Evolutionary conservation across 2,329 filamentous ascomycete species (phyloP).

Genomic region (Aspergillus terreus): DNA sequence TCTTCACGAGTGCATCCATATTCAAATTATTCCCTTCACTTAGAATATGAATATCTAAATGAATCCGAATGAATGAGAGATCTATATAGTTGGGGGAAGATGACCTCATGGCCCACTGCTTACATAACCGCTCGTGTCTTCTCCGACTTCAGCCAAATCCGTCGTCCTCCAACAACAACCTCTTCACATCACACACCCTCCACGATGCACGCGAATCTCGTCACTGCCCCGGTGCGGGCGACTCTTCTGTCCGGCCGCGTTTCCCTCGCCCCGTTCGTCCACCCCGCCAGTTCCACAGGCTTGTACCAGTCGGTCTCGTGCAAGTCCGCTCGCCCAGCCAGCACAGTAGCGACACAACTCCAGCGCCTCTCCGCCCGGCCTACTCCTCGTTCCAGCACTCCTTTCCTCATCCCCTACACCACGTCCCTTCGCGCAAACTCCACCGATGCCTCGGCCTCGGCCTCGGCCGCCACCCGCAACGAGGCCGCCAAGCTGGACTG

Average conservation of each 20-base stretch:
- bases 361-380: conserved; percentile 3
- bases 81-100: neutral
- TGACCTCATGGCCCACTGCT: conserved; percentile 6
- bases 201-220: conserved; percentile 24
- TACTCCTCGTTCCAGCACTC: conserved; percentile 8
- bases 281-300: conserved; percentile 15
- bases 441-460: conserved; percentile 24
- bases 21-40: no score
- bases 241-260: conserved; percentile 27
- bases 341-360: conserved; percentile 19
- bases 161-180: neutral
- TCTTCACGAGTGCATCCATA: no score
- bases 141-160: neutral
- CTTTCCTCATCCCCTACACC: conserved; percentile 7
- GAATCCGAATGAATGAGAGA: neutral
- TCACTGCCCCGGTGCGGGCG: conserved; percentile 32
- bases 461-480: conserved; percentile 9
- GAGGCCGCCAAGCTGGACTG: conserved; percentile 61
- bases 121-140: neutral
- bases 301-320: conserved; percentile 20
- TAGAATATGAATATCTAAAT: no score
- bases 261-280: conserved; percentile 21
- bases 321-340: conserved; percentile 21
- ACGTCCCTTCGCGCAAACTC: conserved; percentile 25
- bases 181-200: conserved; percentile 9